Base-by-base conservation (phyloP, 2,329 filamentous ascomycete species). In the Xylaria multiplex region DNA sequence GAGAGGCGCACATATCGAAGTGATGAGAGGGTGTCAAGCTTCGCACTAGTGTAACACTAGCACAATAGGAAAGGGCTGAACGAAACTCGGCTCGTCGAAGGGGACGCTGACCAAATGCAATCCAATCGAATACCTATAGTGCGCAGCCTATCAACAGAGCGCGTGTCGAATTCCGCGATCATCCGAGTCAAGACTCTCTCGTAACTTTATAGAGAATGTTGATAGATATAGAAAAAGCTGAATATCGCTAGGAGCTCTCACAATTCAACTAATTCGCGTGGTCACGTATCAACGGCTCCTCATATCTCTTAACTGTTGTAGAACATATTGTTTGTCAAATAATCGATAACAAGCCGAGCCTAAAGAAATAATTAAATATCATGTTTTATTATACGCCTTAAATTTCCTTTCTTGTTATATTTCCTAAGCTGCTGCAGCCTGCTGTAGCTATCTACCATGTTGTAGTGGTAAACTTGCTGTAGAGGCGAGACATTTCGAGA, bases 1-100 rank as follows among this genome's bases (percentile, higher is more conserved):
- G 56, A 45, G 57, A 43, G 3, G 62, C 57, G 45, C 57, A 65
- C 62, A 60, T 65, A 16, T 61, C 62, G 11, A 65, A 65, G 27
- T 61, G 32, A 42, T 64, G 32, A 48, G 62, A 55, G 7, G 62
- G 62, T 4, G 48, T 32, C 13, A 64, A 24, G 14, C 30, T 40
- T 22, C 48, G 48, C 24, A 54, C 32, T 7, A 9, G 37, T 30
- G 37, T 7, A 4, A 11, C 32, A 16, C 62, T 55, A 48, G 54
- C n/a, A 49, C 48, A 37, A 30, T 59, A 64, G 2, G 49, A 48
- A 2, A 64, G 16, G 22, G 62, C 62, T 43, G 62, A 65, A 35
- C 56, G 62, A 14, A 59, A 55, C 49, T 64, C 62, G n/a, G 56
- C 32, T 48, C 49, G 42, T 35, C 49, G 48, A 14, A 64, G 55